A percentile compares a stretch with the other conserved stretches of the same genome.
Conservation (phyloP, 1,284 basidiomycete genomes). For the Malassezia dermatis region DNA sequence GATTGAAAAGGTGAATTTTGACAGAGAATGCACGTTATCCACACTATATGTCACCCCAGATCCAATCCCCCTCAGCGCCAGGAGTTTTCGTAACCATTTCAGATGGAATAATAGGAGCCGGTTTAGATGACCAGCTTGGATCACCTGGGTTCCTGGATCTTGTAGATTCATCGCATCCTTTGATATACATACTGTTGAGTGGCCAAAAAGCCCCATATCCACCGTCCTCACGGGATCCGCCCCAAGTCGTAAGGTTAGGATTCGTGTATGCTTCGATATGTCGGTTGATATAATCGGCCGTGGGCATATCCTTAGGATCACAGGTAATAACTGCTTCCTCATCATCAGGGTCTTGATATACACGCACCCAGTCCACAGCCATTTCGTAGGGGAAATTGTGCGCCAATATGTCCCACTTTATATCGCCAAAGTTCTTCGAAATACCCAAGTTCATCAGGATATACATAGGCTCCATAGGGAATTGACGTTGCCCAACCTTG, state of each 20-base stretch:
- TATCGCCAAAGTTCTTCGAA: slow-evolving; percentile 9
- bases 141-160: neutral
- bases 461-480: slow-evolving; percentile 55
- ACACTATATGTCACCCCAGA: neutral
- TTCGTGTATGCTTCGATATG: slow-evolving; percentile 45
- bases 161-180: slow-evolving; percentile 1
- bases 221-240: slow-evolving; percentile 2
- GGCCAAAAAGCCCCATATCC: slow-evolving; percentile 15
- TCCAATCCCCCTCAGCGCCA: neutral
- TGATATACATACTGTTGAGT: slow-evolving; percentile 19
- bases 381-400: slow-evolving; percentile 48
- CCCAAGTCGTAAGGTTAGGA: slow-evolving; percentile 31
- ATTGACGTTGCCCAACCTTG: slow-evolving; percentile 61
- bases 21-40: neutral
- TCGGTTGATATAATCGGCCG: slow-evolving; percentile 41
- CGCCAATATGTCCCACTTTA: neutral
- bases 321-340: slow-evolving; percentile 48
- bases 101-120: neutral
- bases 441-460: slow-evolving; percentile 35
- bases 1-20: too few relatives aligned
- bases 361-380: slow-evolving; percentile 47
- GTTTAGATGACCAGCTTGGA: neutral
- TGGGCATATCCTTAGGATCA: slow-evolving; percentile 40
- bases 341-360: slow-evolving; percentile 24
- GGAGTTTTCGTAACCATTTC: neutral